Conservation (phyloP, 768 basidiomycete genomes). For the Calocera viscosa region DNA sequence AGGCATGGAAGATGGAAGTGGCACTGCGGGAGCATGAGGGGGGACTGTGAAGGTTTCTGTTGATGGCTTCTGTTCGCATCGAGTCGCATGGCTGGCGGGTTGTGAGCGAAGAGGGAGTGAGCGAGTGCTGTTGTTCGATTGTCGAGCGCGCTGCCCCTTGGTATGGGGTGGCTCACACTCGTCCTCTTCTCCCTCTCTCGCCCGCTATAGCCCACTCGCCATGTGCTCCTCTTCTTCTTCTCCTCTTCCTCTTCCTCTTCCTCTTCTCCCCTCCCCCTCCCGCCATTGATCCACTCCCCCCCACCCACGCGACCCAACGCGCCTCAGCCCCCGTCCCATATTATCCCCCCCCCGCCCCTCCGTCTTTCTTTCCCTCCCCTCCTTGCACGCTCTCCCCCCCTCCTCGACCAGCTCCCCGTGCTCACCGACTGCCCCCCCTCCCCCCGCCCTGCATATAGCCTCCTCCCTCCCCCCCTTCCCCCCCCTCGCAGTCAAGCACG, state of each 20-base stretch:
- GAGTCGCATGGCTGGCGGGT: neutral
- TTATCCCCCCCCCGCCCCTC: neutral
- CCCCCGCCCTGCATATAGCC: neutral
- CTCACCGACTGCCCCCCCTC: neutral
- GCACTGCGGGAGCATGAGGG: neutral
- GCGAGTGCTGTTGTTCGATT: neutral
- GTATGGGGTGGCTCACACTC: neutral
- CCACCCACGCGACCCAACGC: neutral
- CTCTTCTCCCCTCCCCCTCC: neutral
- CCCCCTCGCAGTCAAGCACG: neutral
- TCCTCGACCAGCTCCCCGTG: neutral
- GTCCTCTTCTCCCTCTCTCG: neutral
- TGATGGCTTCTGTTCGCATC: neutral
- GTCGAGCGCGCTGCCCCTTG: neutral
- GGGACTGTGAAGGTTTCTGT: neutral
- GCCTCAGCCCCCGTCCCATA: too few species aligned
- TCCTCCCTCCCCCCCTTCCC: constrained; percentile 7
- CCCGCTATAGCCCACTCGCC: too few species aligned
- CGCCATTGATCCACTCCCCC: neutral
- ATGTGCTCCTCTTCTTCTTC: neutral
- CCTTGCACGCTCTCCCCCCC: constrained; percentile 6
- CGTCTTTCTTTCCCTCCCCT: constrained; percentile 8
- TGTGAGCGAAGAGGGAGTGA: too few species aligned
- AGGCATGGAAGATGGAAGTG: neutral
- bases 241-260: neutral